Base-by-base conservation (phyloP, 345 rosid genomes). In the Microthlaspi erraticum region DNA sequence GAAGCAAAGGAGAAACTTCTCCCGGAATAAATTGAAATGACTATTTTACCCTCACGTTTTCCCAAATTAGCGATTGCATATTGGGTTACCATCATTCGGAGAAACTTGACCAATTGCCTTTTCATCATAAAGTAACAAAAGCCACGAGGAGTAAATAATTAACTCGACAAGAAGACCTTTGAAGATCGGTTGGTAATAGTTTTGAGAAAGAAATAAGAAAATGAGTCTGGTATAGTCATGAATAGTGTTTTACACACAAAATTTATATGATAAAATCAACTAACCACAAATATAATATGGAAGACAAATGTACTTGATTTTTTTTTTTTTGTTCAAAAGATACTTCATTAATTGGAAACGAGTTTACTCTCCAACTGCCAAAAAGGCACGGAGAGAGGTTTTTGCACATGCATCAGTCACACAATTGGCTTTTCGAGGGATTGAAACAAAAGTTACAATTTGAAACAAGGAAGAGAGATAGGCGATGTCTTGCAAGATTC, bases 181-280 rank as follows among this genome's bases (percentile, higher is more conserved):
- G 72, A 74, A 66, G 73, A 74, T 60, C 73, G 62, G 73, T 66
- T 74, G 72, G 68, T 74, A 17, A 10, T 14, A 49, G 23, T 66
- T 59, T 66, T 42, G 17, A 59, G 29, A 57, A 66, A 60, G 0
- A 18, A 17, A 18, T 13, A 17, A 11, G 16, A 46, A 42, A 41
- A 34, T 19, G 62, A 19, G 56, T 43, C 26, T 71, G 19, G 46
- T 37, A 14, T 37, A 14, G 39, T 41, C 60, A 26, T 32, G 23
- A 50, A 31, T 50, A 12, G 36, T 31, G 5, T 43, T 53, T n/a
- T 14, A 31, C 60, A 29, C 23, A 49, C n/a, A 14, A 23, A 5
- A 50, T 33, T 2, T 56, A 52, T 7, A 13, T 29, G 12, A n/a
- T 9, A 6, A 41, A 34, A 32, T 1, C 13, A 32, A 37, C 16